These are phyloP conservation scores for Alternaria longipes DNA, from an alignment of 2,329 filamentous ascomycete species.

Conservation along the genomic window DNA sequence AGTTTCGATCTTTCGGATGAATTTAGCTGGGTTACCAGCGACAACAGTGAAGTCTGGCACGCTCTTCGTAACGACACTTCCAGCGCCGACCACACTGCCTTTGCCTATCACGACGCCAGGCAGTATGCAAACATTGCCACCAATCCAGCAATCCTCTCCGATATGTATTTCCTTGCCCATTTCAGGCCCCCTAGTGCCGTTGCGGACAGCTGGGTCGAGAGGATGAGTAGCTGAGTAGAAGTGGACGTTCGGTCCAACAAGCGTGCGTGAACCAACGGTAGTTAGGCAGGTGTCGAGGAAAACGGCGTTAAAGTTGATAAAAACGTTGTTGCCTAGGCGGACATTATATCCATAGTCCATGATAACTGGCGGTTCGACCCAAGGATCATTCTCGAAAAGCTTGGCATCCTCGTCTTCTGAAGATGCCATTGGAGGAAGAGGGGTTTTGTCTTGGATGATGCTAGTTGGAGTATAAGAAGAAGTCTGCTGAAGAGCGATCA, in stretches of 20 bases:
- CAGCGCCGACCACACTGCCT: slow-evolving; percentile 79
- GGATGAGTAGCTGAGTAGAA: slow-evolving; percentile 82
- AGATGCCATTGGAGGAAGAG: slow-evolving; percentile 67
- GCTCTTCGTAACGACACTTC: slow-evolving; percentile 83
- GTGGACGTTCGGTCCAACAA: slow-evolving; percentile 80
- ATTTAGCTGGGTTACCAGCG: slow-evolving; percentile 72
- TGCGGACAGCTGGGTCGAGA: slow-evolving; percentile 75
- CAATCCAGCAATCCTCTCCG: slow-evolving; percentile 72
- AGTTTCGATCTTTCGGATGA: slow-evolving; percentile 62
- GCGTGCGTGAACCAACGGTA: slow-evolving; percentile 76
- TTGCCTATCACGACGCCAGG: slow-evolving; percentile 81
- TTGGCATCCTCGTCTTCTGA: slow-evolving; percentile 71
- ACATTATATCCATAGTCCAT: slow-evolving; percentile 84
- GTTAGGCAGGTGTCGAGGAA: slow-evolving; percentile 81
- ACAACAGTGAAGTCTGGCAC: slow-evolving; percentile 72
- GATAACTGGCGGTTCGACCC: slow-evolving; percentile 73
- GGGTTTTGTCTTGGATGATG: slow-evolving; percentile 68
- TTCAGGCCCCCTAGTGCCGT: slow-evolving; percentile 80
- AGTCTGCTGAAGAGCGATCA: background rate
- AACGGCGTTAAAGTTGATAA: slow-evolving; percentile 77
- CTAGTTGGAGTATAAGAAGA: slow-evolving; percentile 54
- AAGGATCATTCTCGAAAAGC: slow-evolving; percentile 71
- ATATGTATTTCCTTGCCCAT: slow-evolving; percentile 76
- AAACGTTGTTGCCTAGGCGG: slow-evolving; percentile 74
- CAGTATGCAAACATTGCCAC: slow-evolving; percentile 65